These are phyloP conservation scores for Pseudocercospora cruenta DNA, from an alignment of 2,329 filamentous ascomycete genomes.

Conservation along the genomic window DNA sequence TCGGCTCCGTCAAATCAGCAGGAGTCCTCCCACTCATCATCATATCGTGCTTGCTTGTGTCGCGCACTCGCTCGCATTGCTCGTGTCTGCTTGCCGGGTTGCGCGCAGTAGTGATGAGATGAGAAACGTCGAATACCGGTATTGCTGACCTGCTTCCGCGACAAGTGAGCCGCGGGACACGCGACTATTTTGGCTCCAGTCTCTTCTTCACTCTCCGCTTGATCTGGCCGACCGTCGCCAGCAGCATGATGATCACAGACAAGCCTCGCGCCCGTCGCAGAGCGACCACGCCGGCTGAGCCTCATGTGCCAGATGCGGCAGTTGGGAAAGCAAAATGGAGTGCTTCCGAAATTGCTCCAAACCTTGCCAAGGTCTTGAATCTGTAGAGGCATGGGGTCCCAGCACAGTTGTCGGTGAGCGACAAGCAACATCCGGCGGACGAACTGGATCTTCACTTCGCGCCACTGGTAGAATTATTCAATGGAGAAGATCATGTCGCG, in stretches of 20 bases:
- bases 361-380: slow-evolving; percentile 3
- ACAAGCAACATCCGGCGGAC: not conserved
- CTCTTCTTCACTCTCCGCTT: not conserved
- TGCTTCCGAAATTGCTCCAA: slow-evolving; percentile 9
- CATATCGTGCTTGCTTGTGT: not conserved
- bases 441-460: not conserved
- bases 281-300: not conserved
- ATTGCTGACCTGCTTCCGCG: not conserved
- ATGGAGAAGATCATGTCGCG: not conserved
- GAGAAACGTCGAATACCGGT: too few species aligned
- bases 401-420: not conserved
- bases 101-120: not conserved
- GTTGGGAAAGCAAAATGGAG: not conserved
- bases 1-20: not conserved
- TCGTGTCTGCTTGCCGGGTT: not conserved
- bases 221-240: not conserved
- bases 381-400: not conserved
- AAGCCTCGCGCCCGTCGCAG: not conserved
- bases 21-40: not conserved
- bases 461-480: not conserved
- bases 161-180: not conserved
- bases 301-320: slow-evolving; percentile 3
- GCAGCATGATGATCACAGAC: not conserved
- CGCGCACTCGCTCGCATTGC: not conserved
- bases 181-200: not conserved